These are phyloP conservation scores for Tremella fuciformis DNA, from an alignment of 768 basidiomycete genomes.

Conservation along the genomic window DNA sequence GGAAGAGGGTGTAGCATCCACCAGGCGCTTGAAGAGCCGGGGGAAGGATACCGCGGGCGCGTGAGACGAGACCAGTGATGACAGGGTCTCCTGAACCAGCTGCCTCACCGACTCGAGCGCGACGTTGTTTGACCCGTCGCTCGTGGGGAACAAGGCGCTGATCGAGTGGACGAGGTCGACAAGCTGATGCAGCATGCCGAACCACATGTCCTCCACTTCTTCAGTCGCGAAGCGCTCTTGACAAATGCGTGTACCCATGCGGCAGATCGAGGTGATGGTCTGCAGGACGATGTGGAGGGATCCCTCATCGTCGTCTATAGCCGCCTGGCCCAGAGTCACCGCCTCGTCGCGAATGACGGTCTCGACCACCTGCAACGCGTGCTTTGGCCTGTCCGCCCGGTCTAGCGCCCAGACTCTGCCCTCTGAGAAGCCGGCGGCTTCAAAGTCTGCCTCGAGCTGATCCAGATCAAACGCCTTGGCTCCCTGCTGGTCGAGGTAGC, in stretches of 20 bases:
- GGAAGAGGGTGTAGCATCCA: constrained; percentile 60
- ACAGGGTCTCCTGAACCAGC: constrained; percentile 79
- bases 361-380: constrained; percentile 68
- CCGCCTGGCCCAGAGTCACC: constrained; percentile 25
- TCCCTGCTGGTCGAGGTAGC: constrained; percentile 62
- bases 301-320: constrained; percentile 18
- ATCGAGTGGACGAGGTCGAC: constrained; percentile 69
- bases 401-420: constrained; percentile 80
- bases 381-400: constrained; percentile 61
- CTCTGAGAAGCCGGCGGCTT: constrained; percentile 64
- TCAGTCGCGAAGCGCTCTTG: constrained; percentile 57
- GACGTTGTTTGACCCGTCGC: constrained; percentile 1
- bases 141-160: neutral
- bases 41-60: constrained; percentile 83
- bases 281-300: constrained; percentile 19
- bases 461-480: constrained; percentile 60
- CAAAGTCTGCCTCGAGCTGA: constrained; percentile 63
- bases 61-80: constrained; percentile 75
- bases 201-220: constrained; percentile 80
- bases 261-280: constrained; percentile 60
- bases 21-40: constrained; percentile 82
- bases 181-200: constrained; percentile 75
- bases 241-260: constrained; percentile 67
- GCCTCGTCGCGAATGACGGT: constrained; percentile 44
- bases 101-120: constrained; percentile 62